Evolutionary conservation across 768 basidiomycete species (phyloP).

Genomic region (Mycena capillaripes): DNA sequence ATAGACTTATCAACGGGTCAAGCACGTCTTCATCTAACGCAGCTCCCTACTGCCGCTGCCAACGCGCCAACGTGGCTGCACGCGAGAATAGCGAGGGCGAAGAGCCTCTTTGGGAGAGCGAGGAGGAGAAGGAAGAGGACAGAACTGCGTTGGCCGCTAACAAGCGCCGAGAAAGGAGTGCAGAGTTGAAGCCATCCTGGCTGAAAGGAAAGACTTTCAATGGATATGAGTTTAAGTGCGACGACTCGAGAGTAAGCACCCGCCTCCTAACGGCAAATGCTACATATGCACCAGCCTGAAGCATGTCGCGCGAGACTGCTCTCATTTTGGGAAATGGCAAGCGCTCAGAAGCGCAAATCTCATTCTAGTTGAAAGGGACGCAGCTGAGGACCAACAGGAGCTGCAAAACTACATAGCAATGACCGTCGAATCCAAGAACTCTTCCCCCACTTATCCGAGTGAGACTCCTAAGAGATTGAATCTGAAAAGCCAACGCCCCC

Average conservation of each 20-base stretch:
- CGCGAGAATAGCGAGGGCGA: too few relatives aligned
- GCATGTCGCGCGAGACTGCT: neutral
- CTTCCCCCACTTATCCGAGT: neutral
- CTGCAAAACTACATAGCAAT: conserved; percentile 34
- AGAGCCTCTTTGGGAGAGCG: too few relatives aligned
- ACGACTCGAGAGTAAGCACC: conserved; percentile 5
- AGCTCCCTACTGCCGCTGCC: too few relatives aligned
- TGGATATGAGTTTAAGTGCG: conserved; percentile 11
- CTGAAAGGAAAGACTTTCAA: neutral
- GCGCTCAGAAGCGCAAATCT: neutral
- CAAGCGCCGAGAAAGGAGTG: neutral
- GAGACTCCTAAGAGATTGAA: neutral
- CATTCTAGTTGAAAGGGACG: neutral
- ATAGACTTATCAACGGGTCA: too few relatives aligned
- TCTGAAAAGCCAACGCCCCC: neutral
- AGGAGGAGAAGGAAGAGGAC: too few relatives aligned
- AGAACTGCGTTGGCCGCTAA: neutral
- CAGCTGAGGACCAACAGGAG: neutral
- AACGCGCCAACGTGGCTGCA: too few relatives aligned
- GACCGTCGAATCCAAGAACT: conserved; percentile 28
- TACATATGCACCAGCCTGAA: conserved; percentile 38
- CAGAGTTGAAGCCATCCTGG: neutral
- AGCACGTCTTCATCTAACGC: too few relatives aligned
- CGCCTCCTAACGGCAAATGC: conserved; percentile 26
- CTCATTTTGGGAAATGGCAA: neutral